Evolutionary conservation across 2,329 filamentous ascomycete genomes (phyloP).

Genomic region (Beauveria rudraprayagi): DNA sequence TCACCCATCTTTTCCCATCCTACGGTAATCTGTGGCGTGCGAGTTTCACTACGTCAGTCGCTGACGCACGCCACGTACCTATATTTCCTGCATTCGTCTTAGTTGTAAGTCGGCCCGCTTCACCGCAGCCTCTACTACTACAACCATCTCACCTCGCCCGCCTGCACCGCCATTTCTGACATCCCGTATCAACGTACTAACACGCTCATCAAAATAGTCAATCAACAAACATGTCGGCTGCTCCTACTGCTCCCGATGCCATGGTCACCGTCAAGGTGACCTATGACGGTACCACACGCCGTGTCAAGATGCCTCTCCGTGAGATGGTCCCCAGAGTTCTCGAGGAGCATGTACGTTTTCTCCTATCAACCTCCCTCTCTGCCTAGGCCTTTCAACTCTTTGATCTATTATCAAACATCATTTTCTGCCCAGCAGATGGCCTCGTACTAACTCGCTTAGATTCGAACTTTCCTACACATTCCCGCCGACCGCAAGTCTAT

Average conservation of each 20-base stretch:
- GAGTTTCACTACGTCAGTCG: conserved; percentile 2
- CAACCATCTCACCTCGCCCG: background rate
- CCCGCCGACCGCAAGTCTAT: conserved; percentile 34
- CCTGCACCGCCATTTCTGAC: background rate
- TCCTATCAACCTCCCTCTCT: background rate
- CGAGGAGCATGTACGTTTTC: conserved; percentile 69
- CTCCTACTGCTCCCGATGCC: conserved; percentile 20
- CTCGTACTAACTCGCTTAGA: conserved; percentile 17
- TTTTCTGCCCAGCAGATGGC: background rate
- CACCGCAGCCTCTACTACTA: background rate
- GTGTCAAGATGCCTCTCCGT: conserved; percentile 82
- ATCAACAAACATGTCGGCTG: conserved; percentile 1
- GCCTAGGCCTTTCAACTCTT: background rate
- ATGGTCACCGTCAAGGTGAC: conserved; percentile 77
- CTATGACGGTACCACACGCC: conserved; percentile 65
- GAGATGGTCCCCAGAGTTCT: conserved; percentile 70
- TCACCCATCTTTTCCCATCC: background rate
- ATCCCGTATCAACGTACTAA: background rate
- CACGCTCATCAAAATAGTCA: background rate
- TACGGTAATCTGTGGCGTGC: background rate
- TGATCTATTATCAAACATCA: too few relatives aligned
- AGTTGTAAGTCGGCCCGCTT: conserved; percentile 8
- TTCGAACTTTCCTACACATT: conserved; percentile 29
- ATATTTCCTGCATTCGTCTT: conserved; percentile 1
- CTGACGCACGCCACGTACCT: conserved; percentile 1